phyloP scores from a whole-genome alignment of 2,329 filamentous ascomycete species.

The Fusarium sp. region DNA sequence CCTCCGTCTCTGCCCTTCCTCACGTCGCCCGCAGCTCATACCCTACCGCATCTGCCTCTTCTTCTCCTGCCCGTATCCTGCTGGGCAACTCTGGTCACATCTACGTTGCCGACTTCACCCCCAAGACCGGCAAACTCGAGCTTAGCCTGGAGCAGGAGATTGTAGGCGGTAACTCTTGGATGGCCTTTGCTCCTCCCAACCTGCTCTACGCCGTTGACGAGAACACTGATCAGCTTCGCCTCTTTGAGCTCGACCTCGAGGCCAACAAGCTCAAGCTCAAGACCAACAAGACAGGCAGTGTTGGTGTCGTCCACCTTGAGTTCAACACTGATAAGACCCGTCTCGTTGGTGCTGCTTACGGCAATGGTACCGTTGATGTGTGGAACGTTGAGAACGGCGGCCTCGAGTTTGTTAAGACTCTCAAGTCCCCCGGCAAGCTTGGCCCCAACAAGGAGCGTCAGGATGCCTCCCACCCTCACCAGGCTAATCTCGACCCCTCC shows the following conservation, averaged over 20 bases:
- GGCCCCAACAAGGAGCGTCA: constrained; percentile 56
- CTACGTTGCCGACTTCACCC: constrained; percentile 57
- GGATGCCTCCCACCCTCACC: constrained; percentile 60
- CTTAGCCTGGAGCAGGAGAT: constrained; percentile 53
- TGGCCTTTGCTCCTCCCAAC: constrained; percentile 59
- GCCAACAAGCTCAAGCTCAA: constrained; percentile 51
- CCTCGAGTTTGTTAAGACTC: constrained; percentile 57
- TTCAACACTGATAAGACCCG: constrained; percentile 62
- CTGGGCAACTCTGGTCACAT: constrained; percentile 60
- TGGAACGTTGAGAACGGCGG: constrained; percentile 60
- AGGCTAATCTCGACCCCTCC: constrained; percentile 63
- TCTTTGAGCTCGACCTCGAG: constrained; percentile 57
- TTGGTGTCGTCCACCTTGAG: constrained; percentile 64
- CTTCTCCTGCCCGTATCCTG: constrained; percentile 53
- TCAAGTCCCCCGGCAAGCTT: constrained; percentile 53
- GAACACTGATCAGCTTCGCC: constrained; percentile 57
- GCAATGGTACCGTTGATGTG: constrained; percentile 60
- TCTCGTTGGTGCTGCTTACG: constrained; percentile 62
- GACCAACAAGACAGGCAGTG: constrained; percentile 54
- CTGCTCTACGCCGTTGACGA: constrained; percentile 65
- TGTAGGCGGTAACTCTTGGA: constrained; percentile 62
- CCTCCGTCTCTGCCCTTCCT: constrained; percentile 41
- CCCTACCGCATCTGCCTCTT: constrained; percentile 12
- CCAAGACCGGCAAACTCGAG: constrained; percentile 57
- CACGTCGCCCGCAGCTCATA: constrained; percentile 28